A percentile compares a stretch with the other conserved stretches of the same genome.
Conservation (phyloP, 2,329 filamentous ascomycete species). For the Ampelomyces quisqualis region DNA sequence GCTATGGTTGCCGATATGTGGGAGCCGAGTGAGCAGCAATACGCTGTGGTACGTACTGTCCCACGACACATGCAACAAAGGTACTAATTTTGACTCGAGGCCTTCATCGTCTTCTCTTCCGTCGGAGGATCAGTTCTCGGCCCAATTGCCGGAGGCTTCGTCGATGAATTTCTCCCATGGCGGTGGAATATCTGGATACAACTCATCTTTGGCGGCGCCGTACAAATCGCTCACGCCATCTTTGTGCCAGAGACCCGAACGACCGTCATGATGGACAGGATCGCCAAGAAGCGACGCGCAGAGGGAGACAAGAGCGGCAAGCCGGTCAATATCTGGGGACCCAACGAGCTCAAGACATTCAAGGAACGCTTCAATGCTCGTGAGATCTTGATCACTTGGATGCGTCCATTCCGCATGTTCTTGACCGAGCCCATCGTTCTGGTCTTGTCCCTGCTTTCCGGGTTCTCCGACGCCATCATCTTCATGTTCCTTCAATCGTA, state of each 20-base stretch:
- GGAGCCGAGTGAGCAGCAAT: conserved; percentile 62
- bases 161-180: conserved; percentile 69
- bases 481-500: conserved; percentile 79
- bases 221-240: conserved; percentile 67
- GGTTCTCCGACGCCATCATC: conserved; percentile 75
- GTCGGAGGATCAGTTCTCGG: conserved; percentile 76
- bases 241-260: conserved; percentile 76
- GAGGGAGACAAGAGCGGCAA: conserved; percentile 61
- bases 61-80: not conserved
- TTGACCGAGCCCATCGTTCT: conserved; percentile 74
- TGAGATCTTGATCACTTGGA: conserved; percentile 54
- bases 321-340: conserved; percentile 66
- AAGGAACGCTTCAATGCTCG: conserved; percentile 42
- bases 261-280: conserved; percentile 74
- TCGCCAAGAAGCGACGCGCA: conserved; percentile 72
- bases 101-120: conserved; percentile 69
- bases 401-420: conserved; percentile 70
- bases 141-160: conserved; percentile 76
- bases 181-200: conserved; percentile 83
- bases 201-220: conserved; percentile 72
- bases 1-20: conserved; percentile 65
- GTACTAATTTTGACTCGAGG: conserved; percentile 16
- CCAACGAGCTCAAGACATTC: conserved; percentile 62
- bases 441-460: conserved; percentile 68
- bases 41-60: conserved; percentile 56